Base-by-base conservation (phyloP, 2,329 filamentous ascomycete species). In the Botrytis medusae region DNA sequence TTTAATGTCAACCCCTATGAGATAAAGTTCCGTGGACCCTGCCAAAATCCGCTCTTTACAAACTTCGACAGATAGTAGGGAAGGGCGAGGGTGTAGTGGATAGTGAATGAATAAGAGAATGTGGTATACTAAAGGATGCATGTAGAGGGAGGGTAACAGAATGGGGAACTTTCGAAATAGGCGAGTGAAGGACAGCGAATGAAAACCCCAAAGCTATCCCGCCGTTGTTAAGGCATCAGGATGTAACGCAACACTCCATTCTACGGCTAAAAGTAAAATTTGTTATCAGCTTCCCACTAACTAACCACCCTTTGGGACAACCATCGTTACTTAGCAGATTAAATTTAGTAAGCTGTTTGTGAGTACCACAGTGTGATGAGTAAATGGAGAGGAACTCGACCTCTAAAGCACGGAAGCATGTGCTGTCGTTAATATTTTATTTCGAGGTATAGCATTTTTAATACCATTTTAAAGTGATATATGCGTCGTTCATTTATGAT, bases 361-460 rank as follows among this genome's bases (percentile, higher is more conserved):
- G 48, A 51, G 48, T 2, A 22, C 4, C 25, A 5, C 4, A 14
- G 48, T 12, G 25, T 12, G 22, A n/a, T 6, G 1, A n/a, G n/a
- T 14, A 4, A 4, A n/a, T 3, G 2, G n/a, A 25, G 48, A 51
- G 0, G 48, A 51, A n/a, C 1, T 0, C 2, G 25, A 4, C 12
- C 6, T 29, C 29, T 25, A 3, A 29, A 1, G 1, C n/a, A 32
- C n/a, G 51, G 51, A 57, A 54, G 51, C 51, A 7, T 29, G 14
- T 32, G 51, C n/a, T 7, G n/a, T 57, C 2, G 6, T 18, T 29
- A 14, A 57, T n/a, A 57, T 18, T 44, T 44, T 44, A 37, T 9
- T 37, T 37, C 7, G 37, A 37, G 37, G 6, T 37, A 7, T 37
- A 9, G 6, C 37, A 37, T 37, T 37, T 8, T 37, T 9, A 9